Base-by-base conservation (phyloP, 192 early-diverging fungal species). In the Piromyces finnis region DNA sequence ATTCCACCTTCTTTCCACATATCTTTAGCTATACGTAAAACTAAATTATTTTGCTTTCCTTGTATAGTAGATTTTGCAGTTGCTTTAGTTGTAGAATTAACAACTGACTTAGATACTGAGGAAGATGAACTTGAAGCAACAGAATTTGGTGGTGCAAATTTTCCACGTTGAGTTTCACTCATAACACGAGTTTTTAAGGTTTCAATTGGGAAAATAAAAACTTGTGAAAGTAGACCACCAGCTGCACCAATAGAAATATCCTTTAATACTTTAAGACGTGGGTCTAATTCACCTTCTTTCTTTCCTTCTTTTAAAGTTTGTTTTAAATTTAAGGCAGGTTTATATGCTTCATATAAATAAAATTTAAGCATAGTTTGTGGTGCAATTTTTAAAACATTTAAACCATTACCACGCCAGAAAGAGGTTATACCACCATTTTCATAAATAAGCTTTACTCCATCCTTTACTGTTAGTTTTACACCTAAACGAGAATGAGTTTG, bases 321-420 rank as follows among this genome's bases (percentile, higher is more conserved):
- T 68, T 27, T 68, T 68, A 68, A 68, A n/a, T 68, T 68, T 68
- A 68, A 68, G 9, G 51, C 51, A 7, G 51, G 51, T n/a, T 68
- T 68, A 68, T 68, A 68, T 9, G 51, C 51, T 82, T 94, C 93
- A 81, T 92, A 94, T 12, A 89, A 89, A 81, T 88, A 92, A 78
- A 94, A 94, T 79, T 93, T 94, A 82, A 94, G 87, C 3, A 89
- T 91, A 9, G 89, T 90, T 84, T 93, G 92, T 29, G 93, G 93
- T 29, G 88, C 88, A 83, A 94, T 94, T 83, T 94, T 93, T 79
- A 92, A 83, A 36, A 93, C 87, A 80, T 94, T 94, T 30, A 94
- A 81, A 32, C 92, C 92, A 82, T 94, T 94, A 78, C 93, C 93
- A 29, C 89, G 86, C 81, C 91, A 94, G 80, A 94, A 94, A 5